These are phyloP conservation scores for Porcisia deanei DNA, from an alignment of 208 protist genomes.

Conservation along the genomic window DNA sequence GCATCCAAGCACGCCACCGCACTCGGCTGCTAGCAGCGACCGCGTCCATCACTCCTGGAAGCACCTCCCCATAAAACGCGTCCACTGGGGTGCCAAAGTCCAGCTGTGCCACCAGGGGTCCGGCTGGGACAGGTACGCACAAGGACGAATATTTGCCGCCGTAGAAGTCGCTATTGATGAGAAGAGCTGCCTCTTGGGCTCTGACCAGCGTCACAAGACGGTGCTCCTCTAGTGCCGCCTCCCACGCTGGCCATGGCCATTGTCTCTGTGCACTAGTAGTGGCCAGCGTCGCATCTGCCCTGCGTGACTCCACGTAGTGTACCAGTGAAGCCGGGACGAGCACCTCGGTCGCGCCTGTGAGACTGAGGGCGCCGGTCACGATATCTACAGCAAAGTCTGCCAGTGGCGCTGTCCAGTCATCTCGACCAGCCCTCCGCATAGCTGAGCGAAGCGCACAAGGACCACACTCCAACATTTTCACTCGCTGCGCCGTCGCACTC, in stretches of 20 bases:
- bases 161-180: conserved; percentile 12
- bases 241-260: conserved; percentile 32
- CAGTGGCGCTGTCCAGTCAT: conserved; percentile 13
- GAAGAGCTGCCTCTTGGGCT: conserved; percentile 4
- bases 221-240: conserved; percentile 18
- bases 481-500: conserved; percentile 24
- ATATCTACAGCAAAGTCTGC: conserved; percentile 45
- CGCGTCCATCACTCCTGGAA: conserved; percentile 29
- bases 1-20: conserved; percentile 78
- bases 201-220: conserved; percentile 27
- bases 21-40: conserved; percentile 10
- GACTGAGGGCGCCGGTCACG: conserved; percentile 41
- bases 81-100: conserved; percentile 48
- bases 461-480: conserved; percentile 52
- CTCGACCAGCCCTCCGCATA: conserved; percentile 6
- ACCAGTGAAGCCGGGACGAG: conserved; percentile 64
- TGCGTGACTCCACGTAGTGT: conserved; percentile 27
- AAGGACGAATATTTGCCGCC: conserved; percentile 33
- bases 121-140: conserved; percentile 74
- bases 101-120: conserved; percentile 62
- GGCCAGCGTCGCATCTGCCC: background rate
- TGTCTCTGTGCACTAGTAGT: background rate
- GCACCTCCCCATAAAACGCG: conserved; percentile 39
- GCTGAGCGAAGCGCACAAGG: conserved; percentile 37
- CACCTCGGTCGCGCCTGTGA: conserved; percentile 53